Conservation (phyloP, 768 basidiomycete genomes). For the Dioszegia crocea region DNA sequence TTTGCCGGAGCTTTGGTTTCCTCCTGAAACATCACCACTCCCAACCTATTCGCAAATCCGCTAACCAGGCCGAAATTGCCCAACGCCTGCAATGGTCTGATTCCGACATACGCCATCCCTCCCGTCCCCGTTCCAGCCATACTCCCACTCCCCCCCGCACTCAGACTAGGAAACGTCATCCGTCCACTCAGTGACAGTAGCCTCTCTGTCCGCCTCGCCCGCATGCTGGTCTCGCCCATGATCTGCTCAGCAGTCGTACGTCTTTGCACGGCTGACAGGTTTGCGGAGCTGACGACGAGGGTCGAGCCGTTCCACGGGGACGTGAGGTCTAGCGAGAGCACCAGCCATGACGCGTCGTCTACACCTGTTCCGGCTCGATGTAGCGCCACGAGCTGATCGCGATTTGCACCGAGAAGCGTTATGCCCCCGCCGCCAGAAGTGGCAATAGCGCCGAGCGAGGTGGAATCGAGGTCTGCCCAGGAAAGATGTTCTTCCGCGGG, state of each 20-base stretch:
- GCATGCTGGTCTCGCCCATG: conserved; percentile 15
- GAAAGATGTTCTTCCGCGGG: background rate
- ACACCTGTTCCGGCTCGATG: conserved; percentile 15
- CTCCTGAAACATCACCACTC: conserved; percentile 15
- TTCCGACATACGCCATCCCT: conserved; percentile 25
- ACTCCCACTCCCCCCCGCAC: background rate
- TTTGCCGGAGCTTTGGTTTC: background rate
- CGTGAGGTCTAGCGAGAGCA: conserved; percentile 26
- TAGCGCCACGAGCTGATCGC: conserved; percentile 18
- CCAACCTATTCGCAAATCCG: conserved; percentile 36
- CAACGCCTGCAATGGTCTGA: conserved; percentile 14
- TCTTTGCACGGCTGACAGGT: conserved; percentile 8
- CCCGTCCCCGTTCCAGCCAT: background rate
- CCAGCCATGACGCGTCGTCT: conserved; percentile 30
- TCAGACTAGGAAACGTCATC: conserved; percentile 10
- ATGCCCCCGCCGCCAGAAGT: background rate
- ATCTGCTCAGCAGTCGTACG: conserved; percentile 5
- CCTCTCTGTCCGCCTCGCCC: conserved; percentile 15
- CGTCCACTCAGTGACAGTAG: conserved; percentile 14
- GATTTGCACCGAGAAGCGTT: background rate
- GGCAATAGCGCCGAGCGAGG: conserved; percentile 7
- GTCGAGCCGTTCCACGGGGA: conserved; percentile 29
- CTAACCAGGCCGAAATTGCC: conserved; percentile 14
- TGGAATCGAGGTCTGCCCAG: conserved; percentile 2
- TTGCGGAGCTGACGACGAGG: conserved; percentile 15